phyloP scores from a whole-genome alignment of 306 rosid genomes.

The Malus domestica region ASM211411v1 NC_041803.1:317501-318000 shows the following conservation, averaged over 20 bases:
- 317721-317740: conserved; percentile 53
- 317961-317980: not conserved
- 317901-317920: not conserved
- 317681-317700: not conserved
- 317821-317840: not conserved
- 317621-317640: too few species aligned
- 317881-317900: not conserved
- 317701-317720: not conserved
- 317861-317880: not conserved
- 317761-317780: conserved; percentile 94
- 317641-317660: not conserved
- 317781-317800: conserved; percentile 12
- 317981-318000: not conserved
- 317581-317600: too few species aligned
- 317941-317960: not conserved
- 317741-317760: conserved; percentile 66
- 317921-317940: conserved; percentile 1
- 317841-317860: not conserved
- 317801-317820: conserved; percentile 4
- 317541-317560: conserved; percentile 63
- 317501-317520: conserved; percentile 82
- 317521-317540: conserved; percentile 92
- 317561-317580: not conserved
- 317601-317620: too few species aligned
- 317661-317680: not conserved